A percentile compares a stretch with the other conserved stretches of the same genome.
Conservation (phyloP, 2,329 filamentous ascomycete genomes). For the Thielaviopsis euricoi region DNA sequence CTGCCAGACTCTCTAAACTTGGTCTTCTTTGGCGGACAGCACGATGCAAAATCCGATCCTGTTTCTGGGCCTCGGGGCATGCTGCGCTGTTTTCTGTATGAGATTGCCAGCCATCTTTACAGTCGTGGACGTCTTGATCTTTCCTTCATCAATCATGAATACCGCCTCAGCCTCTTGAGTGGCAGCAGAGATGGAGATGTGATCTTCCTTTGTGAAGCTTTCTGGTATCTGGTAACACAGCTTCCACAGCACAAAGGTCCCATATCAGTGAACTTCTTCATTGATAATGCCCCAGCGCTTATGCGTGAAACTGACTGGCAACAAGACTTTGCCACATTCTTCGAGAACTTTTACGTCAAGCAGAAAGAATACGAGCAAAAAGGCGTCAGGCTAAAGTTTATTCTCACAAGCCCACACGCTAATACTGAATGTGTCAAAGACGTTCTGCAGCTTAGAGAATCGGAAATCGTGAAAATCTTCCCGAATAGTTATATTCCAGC, state of each 20-base stretch:
- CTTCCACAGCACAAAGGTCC: neutral
- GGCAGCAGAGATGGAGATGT: neutral
- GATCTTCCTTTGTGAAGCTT: neutral
- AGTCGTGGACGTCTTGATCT: neutral
- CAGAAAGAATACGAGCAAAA: too few species aligned
- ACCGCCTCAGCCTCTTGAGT: neutral
- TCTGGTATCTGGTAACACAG: neutral
- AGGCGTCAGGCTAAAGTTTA: neutral
- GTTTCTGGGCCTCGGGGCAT: neutral
- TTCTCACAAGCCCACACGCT: neutral
- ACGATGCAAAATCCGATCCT: neutral
- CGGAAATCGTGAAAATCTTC: neutral
- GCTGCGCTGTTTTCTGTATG: neutral
- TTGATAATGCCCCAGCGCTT: neutral
- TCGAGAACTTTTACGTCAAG: neutral
- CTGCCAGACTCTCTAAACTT: neutral
- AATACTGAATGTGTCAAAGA: neutral
- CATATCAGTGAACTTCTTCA: neutral
- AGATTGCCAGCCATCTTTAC: neutral
- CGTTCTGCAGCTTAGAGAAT: neutral
- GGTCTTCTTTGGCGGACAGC: neutral
- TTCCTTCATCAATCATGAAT: neutral
- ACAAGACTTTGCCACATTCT: neutral
- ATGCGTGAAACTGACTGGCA: neutral
- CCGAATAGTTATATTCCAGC: too few species aligned